phyloP scores from a whole-genome alignment of 2,329 filamentous ascomycete species.

The Trichoderma sp. region DNA sequence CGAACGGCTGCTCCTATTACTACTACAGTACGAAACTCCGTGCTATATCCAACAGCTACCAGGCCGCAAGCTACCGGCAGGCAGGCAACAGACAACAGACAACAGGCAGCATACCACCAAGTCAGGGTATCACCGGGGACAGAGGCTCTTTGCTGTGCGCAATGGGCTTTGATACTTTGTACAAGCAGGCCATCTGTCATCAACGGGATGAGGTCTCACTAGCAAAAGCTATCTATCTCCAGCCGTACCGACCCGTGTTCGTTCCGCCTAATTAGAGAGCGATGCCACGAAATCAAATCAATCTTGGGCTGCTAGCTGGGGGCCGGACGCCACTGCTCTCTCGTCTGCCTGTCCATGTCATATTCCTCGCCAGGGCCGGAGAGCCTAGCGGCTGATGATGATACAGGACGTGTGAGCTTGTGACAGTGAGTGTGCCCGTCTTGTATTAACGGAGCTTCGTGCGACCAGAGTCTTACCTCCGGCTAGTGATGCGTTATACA shows the following conservation, averaged over 20 bases:
- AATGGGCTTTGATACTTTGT: not conserved
- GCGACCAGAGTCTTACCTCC: not conserved
- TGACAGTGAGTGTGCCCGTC: not conserved
- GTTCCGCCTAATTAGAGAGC: not conserved
- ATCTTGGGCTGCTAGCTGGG: not conserved
- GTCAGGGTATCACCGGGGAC: not conserved
- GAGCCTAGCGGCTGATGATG: constrained; percentile 1
- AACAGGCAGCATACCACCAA: not conserved
- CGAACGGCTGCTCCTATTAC: not conserved
- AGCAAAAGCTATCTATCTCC: not conserved
- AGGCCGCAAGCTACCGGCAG: not conserved
- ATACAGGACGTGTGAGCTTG: not conserved
- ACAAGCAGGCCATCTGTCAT: not conserved
- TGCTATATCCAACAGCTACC: not conserved
- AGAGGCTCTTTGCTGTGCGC: not conserved
- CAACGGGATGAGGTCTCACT: not conserved
- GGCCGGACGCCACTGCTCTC: not conserved
- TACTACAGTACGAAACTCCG: not conserved
- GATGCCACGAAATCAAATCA: not conserved
- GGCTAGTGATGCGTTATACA: not conserved
- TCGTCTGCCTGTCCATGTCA: not conserved
- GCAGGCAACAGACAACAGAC: not conserved
- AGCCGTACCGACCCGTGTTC: not conserved
- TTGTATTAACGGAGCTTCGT: not conserved
- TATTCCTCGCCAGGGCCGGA: not conserved